Conservation (phyloP, 495 filamentous ascomycete genomes). For the Rhypophila decipiens region DNA sequence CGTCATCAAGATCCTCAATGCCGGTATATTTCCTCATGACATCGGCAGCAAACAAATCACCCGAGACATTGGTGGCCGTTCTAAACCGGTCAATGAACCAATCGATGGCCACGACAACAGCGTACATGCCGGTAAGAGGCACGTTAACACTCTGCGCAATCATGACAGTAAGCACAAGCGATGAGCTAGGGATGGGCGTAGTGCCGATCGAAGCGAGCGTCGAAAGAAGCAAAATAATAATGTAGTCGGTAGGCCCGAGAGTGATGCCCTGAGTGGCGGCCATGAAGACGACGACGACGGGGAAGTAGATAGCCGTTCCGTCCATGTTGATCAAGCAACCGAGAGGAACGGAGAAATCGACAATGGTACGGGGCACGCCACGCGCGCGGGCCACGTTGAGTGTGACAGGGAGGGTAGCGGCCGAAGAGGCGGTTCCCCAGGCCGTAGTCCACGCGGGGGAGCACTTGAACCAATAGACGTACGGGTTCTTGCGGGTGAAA, state of each 20-base stretch:
- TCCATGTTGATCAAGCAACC: constrained; percentile 31
- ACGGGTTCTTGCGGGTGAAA: constrained; percentile 18
- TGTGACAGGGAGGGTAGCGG: constrained; percentile 22
- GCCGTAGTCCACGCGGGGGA: constrained; percentile 25
- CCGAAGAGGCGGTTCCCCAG: constrained; percentile 24
- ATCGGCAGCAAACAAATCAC: constrained; percentile 21
- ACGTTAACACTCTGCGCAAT: constrained; percentile 25
- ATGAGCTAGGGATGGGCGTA: constrained; percentile 26
- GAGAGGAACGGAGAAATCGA: constrained; percentile 22
- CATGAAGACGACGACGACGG: constrained; percentile 24
- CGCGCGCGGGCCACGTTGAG: constrained; percentile 11
- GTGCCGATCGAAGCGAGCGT: constrained; percentile 29
- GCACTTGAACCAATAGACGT: constrained; percentile 20
- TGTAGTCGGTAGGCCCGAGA: constrained; percentile 20
- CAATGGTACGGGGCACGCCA: constrained; percentile 14
- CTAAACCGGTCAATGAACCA: constrained; percentile 29
- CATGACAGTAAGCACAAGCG: constrained; percentile 29
- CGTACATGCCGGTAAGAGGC: constrained; percentile 26
- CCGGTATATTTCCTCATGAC: constrained; percentile 14
- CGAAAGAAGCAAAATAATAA: constrained; percentile 24
- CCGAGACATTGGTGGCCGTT: constrained; percentile 25
- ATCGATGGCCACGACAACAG: constrained; percentile 22
- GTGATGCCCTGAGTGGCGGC: constrained; percentile 23
- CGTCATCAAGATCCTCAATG: constrained; percentile 4
- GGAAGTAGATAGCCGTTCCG: constrained; percentile 27